These are phyloP conservation scores for Lavandula angustifolia DNA, from an alignment of 257 asterid species.

Conservation along the genomic window DNA sequence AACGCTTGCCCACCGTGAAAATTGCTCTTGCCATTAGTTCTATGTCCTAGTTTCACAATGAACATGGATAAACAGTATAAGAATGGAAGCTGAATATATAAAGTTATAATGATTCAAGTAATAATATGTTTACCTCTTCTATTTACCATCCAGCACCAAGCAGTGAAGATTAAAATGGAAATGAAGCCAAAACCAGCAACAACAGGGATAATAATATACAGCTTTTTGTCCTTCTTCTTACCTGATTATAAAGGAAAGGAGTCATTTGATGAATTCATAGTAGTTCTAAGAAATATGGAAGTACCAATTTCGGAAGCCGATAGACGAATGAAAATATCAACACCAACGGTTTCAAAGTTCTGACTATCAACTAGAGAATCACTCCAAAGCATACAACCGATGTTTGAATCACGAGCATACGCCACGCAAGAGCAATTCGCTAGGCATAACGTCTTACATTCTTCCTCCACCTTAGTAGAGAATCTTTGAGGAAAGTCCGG, in stretches of 20 bases:
- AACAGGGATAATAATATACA: conserved; percentile 40
- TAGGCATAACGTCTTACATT: conserved; percentile 3
- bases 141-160: conserved; percentile 39
- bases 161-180: conserved; percentile 29
- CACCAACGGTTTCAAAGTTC: conserved; percentile 37
- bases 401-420: conserved; percentile 32
- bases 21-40: conserved; percentile 12
- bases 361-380: conserved; percentile 42
- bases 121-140: conserved; percentile 45
- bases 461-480: background rate
- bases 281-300: no score
- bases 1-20: conserved; percentile 23
- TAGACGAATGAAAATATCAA: conserved; percentile 49
- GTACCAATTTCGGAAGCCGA: conserved; percentile 50
- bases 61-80: background rate
- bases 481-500: background rate
- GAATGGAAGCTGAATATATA: background rate
- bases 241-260: conserved; percentile 31
- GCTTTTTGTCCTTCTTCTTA: conserved; percentile 31
- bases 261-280: background rate
- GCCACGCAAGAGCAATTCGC: conserved; percentile 19
- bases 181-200: conserved; percentile 28
- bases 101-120: background rate
- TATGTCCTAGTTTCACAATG: conserved; percentile 25
- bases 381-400: conserved; percentile 61